Percentiles rank a stretch among this genome's conserved stretches.
phyloP scores from a whole-genome alignment of 1,284 basidiomycete genomes.

The Fomes fomentarius region DNA sequence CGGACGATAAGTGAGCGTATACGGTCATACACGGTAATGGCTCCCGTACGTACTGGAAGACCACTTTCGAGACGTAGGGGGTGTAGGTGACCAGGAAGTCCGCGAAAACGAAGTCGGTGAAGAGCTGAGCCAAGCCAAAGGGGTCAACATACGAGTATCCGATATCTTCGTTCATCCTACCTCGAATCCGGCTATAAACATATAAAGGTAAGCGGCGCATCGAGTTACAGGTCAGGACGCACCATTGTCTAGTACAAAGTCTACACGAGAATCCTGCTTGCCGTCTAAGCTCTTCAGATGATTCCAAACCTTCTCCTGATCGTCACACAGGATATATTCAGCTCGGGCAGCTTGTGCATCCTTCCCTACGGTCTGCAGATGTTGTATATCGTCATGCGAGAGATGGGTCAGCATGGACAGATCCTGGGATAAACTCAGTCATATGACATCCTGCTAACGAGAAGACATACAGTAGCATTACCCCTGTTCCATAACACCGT shows the following conservation, averaged over 20 bases:
- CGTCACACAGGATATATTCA: slow-evolving; percentile 84
- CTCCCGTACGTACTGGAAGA: no score
- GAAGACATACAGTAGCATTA: slow-evolving; percentile 66
- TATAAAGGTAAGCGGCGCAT: not conserved
- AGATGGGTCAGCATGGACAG: slow-evolving; percentile 84
- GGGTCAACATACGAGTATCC: not conserved
- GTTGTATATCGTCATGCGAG: slow-evolving; percentile 79
- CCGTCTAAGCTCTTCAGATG: slow-evolving; percentile 57
- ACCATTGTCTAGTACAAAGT: slow-evolving; percentile 95
- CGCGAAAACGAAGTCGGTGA: slow-evolving; percentile 93
- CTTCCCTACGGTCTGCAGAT: slow-evolving; percentile 81
- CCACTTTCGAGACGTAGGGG: slow-evolving; percentile 77
- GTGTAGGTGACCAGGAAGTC: slow-evolving; percentile 92
- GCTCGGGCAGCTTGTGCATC: slow-evolving; percentile 76
- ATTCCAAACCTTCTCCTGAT: slow-evolving; percentile 79
- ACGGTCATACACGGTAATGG: no score
- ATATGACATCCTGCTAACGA: not conserved
- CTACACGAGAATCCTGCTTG: slow-evolving; percentile 62
- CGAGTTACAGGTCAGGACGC: slow-evolving; percentile 22
- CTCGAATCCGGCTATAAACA: slow-evolving; percentile 82
- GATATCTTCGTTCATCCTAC: slow-evolving; percentile 34
- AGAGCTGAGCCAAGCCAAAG: slow-evolving; percentile 56
- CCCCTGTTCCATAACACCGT: slow-evolving; percentile 51
- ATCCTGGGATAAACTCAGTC: slow-evolving; percentile 50
- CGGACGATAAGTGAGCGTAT: not conserved